Percentiles rank a stretch among this genome's conserved stretches.
These are phyloP conservation scores for Fallopia convolvulus DNA, from an alignment of 148 eudicot genomes.

Conservation along the genomic window DNA sequence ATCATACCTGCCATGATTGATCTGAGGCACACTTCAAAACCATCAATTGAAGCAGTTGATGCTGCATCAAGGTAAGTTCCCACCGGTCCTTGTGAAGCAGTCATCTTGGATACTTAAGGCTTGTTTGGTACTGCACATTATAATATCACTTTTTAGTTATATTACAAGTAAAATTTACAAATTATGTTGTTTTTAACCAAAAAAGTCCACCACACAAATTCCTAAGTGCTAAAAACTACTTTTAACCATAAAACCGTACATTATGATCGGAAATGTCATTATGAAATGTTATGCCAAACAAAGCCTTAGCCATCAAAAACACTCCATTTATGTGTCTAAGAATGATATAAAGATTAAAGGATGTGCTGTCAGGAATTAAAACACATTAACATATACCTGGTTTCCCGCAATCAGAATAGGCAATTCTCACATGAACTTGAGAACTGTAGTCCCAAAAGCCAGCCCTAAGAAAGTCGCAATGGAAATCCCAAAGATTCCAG, in stretches of 20 bases:
- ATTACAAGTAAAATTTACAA: too few relatives aligned
- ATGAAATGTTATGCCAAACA: too few relatives aligned
- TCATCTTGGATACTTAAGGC: background rate
- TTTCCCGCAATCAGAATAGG: background rate
- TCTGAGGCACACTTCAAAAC: background rate
- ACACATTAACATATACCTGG: background rate
- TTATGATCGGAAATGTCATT: too few relatives aligned
- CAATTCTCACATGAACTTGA: constrained; percentile 42
- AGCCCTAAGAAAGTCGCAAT: constrained; percentile 86
- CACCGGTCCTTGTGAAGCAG: background rate
- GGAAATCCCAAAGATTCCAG: constrained; percentile 85
- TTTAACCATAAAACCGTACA: too few relatives aligned
- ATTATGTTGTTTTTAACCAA: too few relatives aligned
- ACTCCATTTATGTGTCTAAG: background rate
- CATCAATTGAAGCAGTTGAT: background rate
- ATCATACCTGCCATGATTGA: background rate
- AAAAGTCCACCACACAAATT: too few relatives aligned
- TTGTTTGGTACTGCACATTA: too few relatives aligned
- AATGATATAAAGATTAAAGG: background rate
- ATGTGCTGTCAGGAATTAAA: background rate
- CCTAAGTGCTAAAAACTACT: too few relatives aligned
- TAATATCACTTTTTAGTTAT: too few relatives aligned
- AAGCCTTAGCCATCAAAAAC: background rate
- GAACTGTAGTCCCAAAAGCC: constrained; percentile 58
- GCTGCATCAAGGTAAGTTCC: background rate